phyloP scores from a whole-genome alignment of 768 basidiomycete genomes.

The Phylloporus sp. region DNA sequence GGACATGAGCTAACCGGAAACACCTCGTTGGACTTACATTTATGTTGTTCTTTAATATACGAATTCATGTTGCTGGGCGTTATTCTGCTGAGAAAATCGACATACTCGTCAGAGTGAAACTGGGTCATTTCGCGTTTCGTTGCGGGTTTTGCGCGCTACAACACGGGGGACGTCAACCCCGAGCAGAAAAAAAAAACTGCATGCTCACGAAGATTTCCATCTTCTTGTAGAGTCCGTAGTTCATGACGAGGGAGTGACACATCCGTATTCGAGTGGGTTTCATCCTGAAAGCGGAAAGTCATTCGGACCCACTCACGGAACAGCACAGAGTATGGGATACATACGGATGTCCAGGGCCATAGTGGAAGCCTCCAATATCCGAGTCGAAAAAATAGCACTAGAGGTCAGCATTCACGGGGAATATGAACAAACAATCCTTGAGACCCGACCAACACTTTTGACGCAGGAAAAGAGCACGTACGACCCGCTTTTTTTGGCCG shows the following conservation, averaged over 20 bases:
- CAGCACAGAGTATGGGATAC: slow-evolving; percentile 19
- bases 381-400: slow-evolving; percentile 99
- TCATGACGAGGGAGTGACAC: slow-evolving; percentile 99
- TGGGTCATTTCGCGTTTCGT: slow-evolving; percentile 99
- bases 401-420: slow-evolving; percentile 6
- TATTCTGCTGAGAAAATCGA: slow-evolving; percentile 92
- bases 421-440: background rate
- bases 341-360: slow-evolving; percentile 95
- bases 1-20: background rate
- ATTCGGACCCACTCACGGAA: background rate
- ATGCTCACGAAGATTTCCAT: slow-evolving; percentile 98
- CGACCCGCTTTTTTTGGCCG: slow-evolving; percentile 78
- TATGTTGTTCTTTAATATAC: slow-evolving; percentile 91
- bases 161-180: background rate
- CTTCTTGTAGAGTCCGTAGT: slow-evolving; percentile 97
- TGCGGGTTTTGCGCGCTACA: slow-evolving; percentile 94
- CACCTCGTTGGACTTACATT: slow-evolving; percentile 54
- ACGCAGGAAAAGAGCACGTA: slow-evolving; percentile 39
- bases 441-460: slow-evolving; percentile 3
- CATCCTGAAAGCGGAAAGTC: slow-evolving; percentile 51
- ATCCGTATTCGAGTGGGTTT: slow-evolving; percentile 98
- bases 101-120: slow-evolving; percentile 98
- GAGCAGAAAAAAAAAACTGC: background rate
- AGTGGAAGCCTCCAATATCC: slow-evolving; percentile 98
- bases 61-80: slow-evolving; percentile 94